These are phyloP conservation scores for Blumeriella jaapii DNA, from an alignment of 2,329 filamentous ascomycete species.

Conservation along the genomic window DNA sequence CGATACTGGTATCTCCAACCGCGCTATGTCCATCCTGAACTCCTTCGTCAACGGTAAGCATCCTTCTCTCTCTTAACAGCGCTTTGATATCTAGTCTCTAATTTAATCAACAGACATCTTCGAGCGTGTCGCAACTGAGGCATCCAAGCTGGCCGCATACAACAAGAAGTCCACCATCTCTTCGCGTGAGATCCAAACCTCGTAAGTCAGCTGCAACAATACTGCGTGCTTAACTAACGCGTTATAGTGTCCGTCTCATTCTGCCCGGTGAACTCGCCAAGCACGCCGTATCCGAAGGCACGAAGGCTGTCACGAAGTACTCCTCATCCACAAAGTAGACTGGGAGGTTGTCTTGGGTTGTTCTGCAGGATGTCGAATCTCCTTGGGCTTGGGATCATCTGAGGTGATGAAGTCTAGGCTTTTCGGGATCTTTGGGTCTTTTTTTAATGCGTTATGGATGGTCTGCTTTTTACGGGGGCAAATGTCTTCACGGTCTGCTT, in stretches of 20 bases:
- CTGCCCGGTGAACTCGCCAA: conserved; percentile 97
- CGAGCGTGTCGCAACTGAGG: conserved; percentile 97
- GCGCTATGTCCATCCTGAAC: conserved; percentile 99
- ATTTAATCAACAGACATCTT: conserved; percentile 67
- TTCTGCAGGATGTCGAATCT: conserved; percentile 39
- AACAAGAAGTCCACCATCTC: conserved; percentile 99
- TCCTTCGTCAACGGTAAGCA: conserved; percentile 93
- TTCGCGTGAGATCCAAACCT: conserved; percentile 98
- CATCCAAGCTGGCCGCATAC: conserved; percentile 97
- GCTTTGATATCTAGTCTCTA: conserved; percentile 19
- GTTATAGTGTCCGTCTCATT: conserved; percentile 71
- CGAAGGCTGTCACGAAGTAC: conserved; percentile 99
- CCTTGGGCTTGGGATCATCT: conserved; percentile 35
- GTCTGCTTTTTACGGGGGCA: conserved; percentile 52
- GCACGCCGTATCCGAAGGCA: conserved; percentile 98
- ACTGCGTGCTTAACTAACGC: not conserved
- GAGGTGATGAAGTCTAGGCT: conserved; percentile 19
- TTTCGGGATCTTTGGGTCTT: conserved; percentile 26
- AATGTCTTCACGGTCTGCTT: conserved; percentile 57
- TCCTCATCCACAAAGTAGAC: conserved; percentile 98
- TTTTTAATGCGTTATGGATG: conserved; percentile 69
- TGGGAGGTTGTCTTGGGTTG: conserved; percentile 42
- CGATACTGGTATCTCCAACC: conserved; percentile 99
- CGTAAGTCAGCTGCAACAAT: conserved; percentile 37
- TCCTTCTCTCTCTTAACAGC: not conserved